Conservation (phyloP, 176 grass and related monocot genomes). For the Musa troglodytarum region DNA sequence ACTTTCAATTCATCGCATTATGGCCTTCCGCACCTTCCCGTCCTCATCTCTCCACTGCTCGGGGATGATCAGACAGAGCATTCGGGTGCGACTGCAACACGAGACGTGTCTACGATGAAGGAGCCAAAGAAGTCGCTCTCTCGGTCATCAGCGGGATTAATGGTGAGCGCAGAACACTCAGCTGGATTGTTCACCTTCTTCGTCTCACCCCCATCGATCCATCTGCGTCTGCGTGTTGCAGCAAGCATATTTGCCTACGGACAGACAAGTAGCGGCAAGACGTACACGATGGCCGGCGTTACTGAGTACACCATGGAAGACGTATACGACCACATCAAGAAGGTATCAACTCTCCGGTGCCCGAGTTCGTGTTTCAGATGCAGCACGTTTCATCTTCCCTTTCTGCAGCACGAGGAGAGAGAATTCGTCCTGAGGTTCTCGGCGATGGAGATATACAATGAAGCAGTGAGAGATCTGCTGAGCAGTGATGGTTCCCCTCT, state of each 20-base stretch:
- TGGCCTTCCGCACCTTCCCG: too few relatives aligned
- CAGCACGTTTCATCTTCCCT: background rate
- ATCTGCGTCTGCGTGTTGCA: slow-evolving; percentile 17
- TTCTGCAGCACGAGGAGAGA: slow-evolving; percentile 59
- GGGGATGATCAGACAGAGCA: slow-evolving; percentile 50
- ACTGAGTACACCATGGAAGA: slow-evolving; percentile 66
- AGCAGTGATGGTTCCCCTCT: slow-evolving; percentile 44
- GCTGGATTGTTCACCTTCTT: too few relatives aligned
- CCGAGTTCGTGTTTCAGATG: background rate
- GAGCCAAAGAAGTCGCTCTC: slow-evolving; percentile 67
- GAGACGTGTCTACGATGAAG: slow-evolving; percentile 72
- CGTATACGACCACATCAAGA: slow-evolving; percentile 68
- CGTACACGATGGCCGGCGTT: slow-evolving; percentile 88
- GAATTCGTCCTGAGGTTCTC: slow-evolving; percentile 77
- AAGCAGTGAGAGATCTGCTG: slow-evolving; percentile 78
- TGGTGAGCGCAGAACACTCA: slow-evolving; percentile 27
- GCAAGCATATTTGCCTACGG: slow-evolving; percentile 93
- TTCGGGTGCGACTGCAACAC: slow-evolving; percentile 55
- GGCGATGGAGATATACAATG: slow-evolving; percentile 94
- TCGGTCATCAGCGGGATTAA: slow-evolving; percentile 84
- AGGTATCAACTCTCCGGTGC: slow-evolving; percentile 10
- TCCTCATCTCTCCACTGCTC: background rate
- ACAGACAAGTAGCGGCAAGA: slow-evolving; percentile 95
- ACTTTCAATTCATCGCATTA: too few relatives aligned
- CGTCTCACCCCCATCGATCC: too few relatives aligned